phyloP scores from a whole-genome alignment of 768 basidiomycete genomes.

The Grammothele lineata region DNA sequence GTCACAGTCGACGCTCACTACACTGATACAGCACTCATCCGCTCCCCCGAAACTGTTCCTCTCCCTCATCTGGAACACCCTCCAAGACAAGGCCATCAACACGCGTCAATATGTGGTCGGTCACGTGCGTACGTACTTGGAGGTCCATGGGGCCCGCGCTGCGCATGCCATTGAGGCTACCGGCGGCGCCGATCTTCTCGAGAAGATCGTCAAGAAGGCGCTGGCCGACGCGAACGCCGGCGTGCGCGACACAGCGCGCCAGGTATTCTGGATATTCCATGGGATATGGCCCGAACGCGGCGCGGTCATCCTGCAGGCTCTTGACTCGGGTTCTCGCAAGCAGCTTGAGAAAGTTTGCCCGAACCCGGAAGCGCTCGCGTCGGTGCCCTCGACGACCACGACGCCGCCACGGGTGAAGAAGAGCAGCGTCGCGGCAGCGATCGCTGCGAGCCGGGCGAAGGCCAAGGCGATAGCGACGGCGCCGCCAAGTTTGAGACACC shows the following conservation, averaged over 20 bases:
- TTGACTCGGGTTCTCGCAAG: slow-evolving; percentile 71
- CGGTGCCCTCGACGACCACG: slow-evolving; percentile 33
- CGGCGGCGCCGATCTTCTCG: slow-evolving; percentile 67
- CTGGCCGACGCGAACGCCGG: slow-evolving; percentile 76
- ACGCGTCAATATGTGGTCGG: slow-evolving; percentile 59
- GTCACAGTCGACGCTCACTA: slow-evolving; percentile 67
- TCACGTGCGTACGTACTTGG: slow-evolving; percentile 75
- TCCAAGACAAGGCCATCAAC: slow-evolving; percentile 81
- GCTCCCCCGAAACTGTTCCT: slow-evolving; percentile 66
- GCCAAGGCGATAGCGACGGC: slow-evolving; percentile 80
- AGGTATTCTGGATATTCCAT: slow-evolving; percentile 78
- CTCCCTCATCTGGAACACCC: slow-evolving; percentile 58
- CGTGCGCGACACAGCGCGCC: slow-evolving; percentile 70
- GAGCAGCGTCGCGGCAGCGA: slow-evolving; percentile 77
- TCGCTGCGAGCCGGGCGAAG: slow-evolving; percentile 87
- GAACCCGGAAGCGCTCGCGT: slow-evolving; percentile 39
- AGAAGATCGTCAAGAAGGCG: slow-evolving; percentile 68
- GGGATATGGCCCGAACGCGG: slow-evolving; percentile 72
- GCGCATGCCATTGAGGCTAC: slow-evolving; percentile 64
- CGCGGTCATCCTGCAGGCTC: slow-evolving; percentile 50
- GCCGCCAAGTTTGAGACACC: slow-evolving; percentile 75
- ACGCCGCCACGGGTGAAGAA: slow-evolving; percentile 62
- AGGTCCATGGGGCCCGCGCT: slow-evolving; percentile 62
- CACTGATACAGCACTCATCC: slow-evolving; percentile 67
- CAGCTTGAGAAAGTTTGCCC: slow-evolving; percentile 87